Evolutionary conservation across 1,139 yeast species (phyloP), one percentile per base, ranked within the genome.

Genomic region (Hyphopichia buzzinii): DNA sequence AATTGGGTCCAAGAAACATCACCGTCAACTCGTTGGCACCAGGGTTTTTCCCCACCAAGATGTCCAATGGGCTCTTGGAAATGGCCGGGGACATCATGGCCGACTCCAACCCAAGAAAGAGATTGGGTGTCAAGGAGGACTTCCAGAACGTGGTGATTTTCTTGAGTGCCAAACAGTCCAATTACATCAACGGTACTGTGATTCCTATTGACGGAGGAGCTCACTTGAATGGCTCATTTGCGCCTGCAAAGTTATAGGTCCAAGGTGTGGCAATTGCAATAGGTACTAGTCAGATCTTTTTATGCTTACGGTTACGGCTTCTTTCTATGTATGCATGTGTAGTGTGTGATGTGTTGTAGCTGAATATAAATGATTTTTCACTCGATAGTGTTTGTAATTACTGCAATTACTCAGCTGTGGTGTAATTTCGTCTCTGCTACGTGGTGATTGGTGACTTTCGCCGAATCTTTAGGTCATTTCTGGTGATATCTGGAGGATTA

Each of bases 171-270:
- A 62, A 64, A 47, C 80, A 81, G 39, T 73, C 83, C 3, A 71
- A 72, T 47, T 84, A 84, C 54, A 54, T 84, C 41, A 84, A 82
- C 48, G 92, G 92, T 11, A 66, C 74, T n/a, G 82, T 81, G 7
- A 57, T 84, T 35, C 85, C 88, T n/a, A 61, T 84, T 29, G 92
- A 84, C 52, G 94, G 94, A 17, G 94, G 92, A 26, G 58, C 68
- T 22, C 65, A 66, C 42, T 53, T 64, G 36, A 40, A 33, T n/a
- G 52, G 52, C 23, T 47, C 55, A 26, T 49, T 48, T 19, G 54
- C 42, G 15, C 54, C 57, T 22, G 34, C 50, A 14, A 49, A 48
- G 35, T 41, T 50, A 29, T 50, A 41, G 34, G 29, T 7, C 23
- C n/a, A n/a, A n/a, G n/a, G n/a, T n/a, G n/a, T n/a, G n/a, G n/a